Conservation (phyloP, 1,139 yeast genomes). For the Pichia sp. region DNA sequence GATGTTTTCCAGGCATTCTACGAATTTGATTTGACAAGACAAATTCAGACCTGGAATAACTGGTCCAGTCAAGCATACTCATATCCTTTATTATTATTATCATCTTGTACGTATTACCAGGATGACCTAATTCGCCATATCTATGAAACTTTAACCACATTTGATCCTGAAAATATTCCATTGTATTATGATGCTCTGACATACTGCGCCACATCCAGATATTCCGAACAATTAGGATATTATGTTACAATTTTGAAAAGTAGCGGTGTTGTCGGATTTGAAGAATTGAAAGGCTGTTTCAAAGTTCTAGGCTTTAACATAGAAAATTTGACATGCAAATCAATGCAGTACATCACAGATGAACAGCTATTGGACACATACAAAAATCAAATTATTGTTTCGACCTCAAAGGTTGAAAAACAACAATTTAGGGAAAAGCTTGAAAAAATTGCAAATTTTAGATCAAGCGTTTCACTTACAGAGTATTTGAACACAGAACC, state of each 20-base stretch:
- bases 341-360: slow-evolving; percentile 20
- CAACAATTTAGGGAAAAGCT: slow-evolving; percentile 27
- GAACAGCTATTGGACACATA: slow-evolving; percentile 20
- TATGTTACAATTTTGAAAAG: slow-evolving; percentile 45
- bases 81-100: slow-evolving; percentile 42
- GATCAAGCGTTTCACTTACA: slow-evolving; percentile 36
- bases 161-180: slow-evolving; percentile 49
- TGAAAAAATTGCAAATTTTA: slow-evolving; percentile 39
- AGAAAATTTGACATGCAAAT: slow-evolving; percentile 7
- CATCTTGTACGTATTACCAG: slow-evolving; percentile 49
- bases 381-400: slow-evolving; percentile 17
- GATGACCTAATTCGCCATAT: slow-evolving; percentile 56
- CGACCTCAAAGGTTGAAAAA: slow-evolving; percentile 18
- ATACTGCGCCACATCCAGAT: slow-evolving; percentile 37
- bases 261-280: slow-evolving; percentile 54
- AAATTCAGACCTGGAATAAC: slow-evolving; percentile 15
- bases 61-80: slow-evolving; percentile 21
- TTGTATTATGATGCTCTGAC: slow-evolving; percentile 63
- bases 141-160: slow-evolving; percentile 43
- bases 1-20: slow-evolving; percentile 16
- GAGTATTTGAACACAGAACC: slow-evolving; percentile 48
- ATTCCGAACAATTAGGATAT: slow-evolving; percentile 38
- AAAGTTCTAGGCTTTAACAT: slow-evolving; percentile 39
- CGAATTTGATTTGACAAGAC: slow-evolving; percentile 17
- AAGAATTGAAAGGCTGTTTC: slow-evolving; percentile 52